A percentile compares a stretch with the other conserved stretches of the same genome.
Conservation (phyloP, 176 grass and related monocot species). For the Oryza australiensis region DNA sequence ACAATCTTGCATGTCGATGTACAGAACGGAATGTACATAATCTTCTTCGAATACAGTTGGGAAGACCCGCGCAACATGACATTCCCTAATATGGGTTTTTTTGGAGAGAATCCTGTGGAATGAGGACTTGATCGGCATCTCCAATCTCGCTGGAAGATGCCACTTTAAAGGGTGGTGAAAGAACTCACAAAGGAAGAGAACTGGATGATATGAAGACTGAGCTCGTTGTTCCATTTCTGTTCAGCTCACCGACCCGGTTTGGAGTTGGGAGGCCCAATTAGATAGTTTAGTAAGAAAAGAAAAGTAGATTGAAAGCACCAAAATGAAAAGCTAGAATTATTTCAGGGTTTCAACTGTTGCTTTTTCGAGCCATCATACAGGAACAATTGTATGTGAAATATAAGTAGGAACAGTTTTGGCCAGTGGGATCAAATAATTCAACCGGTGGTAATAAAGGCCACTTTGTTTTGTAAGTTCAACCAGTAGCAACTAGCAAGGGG, state of each 20-base stretch:
- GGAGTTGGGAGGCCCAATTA: background rate
- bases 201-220: background rate
- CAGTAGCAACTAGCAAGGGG: background rate
- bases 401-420: slow-evolving; percentile 26
- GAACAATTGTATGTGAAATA: slow-evolving; percentile 30
- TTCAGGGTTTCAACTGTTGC: background rate
- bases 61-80: background rate
- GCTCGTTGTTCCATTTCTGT: background rate
- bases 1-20: slow-evolving; percentile 17
- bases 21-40: slow-evolving; percentile 27
- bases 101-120: background rate
- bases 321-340: background rate
- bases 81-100: background rate
- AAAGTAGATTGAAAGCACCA: slow-evolving; percentile 8
- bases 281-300: background rate
- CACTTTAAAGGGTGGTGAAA: background rate
- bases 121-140: background rate
- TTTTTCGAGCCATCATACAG: background rate
- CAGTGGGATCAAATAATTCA: slow-evolving; percentile 30
- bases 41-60: background rate
- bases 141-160: slow-evolving; percentile 14
- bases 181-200: background rate
- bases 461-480: background rate
- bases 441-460: background rate
- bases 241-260: background rate